Percentiles rank a stretch among this genome's conserved stretches.
These are phyloP conservation scores for Suhomyces terraborum DNA, from an alignment of 1,139 yeast species.

Conservation along the genomic window DNA sequence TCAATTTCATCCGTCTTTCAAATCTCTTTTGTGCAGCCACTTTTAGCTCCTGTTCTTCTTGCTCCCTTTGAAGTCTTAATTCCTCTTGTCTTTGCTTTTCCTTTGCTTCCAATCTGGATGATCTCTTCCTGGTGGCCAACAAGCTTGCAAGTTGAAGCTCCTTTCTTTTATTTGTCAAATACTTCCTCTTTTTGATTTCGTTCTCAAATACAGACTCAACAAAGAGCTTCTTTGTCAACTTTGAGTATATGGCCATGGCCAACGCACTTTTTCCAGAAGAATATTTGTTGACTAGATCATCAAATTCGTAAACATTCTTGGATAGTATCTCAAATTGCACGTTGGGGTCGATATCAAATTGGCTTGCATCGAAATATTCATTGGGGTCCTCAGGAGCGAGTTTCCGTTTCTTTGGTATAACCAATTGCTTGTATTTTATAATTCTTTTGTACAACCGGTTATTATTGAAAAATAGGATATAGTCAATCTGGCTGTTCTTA, in stretches of 20 bases:
- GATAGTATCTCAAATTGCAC: conserved; percentile 36
- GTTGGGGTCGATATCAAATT: conserved; percentile 33
- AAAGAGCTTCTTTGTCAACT: conserved; percentile 22
- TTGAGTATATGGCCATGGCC: conserved; percentile 24
- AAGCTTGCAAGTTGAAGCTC: conserved; percentile 51
- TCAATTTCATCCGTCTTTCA: conserved; percentile 37
- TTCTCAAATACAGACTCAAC: conserved; percentile 28
- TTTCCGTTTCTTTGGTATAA: conserved; percentile 45
- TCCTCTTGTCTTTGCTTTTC: conserved; percentile 49
- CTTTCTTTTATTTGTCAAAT: conserved; percentile 43
- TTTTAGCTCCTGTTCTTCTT: conserved; percentile 34
- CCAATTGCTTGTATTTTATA: conserved; percentile 32
- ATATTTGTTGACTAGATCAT: conserved; percentile 24
- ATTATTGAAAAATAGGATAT: conserved; percentile 46
- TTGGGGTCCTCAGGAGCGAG: conserved; percentile 40
- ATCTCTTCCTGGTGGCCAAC: conserved; percentile 41
- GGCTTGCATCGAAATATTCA: conserved; percentile 24
- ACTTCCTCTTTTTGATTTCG: conserved; percentile 40
- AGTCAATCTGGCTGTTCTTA: conserved; percentile 30
- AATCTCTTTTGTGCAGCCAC: conserved; percentile 40
- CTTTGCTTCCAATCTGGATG: conserved; percentile 42
- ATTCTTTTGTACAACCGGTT: conserved; percentile 46
- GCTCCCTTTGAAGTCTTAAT: conserved; percentile 29
- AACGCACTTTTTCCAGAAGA: conserved; percentile 21
- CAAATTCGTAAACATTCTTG: conserved; percentile 37